These are phyloP conservation scores for Thielaviopsis populi DNA, from an alignment of 2,329 filamentous ascomycete species.

Conservation along the genomic window DNA sequence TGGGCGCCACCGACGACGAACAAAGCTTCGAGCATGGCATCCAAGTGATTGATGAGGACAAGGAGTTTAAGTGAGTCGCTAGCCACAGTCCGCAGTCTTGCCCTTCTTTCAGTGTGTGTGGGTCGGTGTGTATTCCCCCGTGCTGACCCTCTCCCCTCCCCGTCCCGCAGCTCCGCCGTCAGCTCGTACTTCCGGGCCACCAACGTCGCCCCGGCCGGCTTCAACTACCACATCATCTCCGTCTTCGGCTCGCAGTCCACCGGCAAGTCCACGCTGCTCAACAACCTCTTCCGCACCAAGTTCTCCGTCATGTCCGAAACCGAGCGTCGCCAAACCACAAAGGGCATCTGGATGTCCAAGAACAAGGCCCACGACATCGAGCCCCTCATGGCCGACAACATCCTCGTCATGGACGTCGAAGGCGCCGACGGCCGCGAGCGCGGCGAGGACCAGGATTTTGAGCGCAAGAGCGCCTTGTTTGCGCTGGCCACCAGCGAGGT, in stretches of 20 bases:
- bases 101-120: too few species aligned
- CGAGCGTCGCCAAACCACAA: constrained; percentile 89
- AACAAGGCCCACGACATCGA: constrained; percentile 54
- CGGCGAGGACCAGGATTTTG: constrained; percentile 96
- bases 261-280: constrained; percentile 92
- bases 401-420: constrained; percentile 98
- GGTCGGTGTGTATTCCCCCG: background rate
- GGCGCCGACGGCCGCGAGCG: constrained; percentile 92
- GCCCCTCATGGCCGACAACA: constrained; percentile 79
- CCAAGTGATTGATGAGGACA: constrained; percentile 80
- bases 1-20: constrained; percentile 49
- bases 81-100: background rate
- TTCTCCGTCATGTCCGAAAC: constrained; percentile 97
- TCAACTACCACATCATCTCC: constrained; percentile 98
- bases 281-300: constrained; percentile 85
- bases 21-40: constrained; percentile 80
- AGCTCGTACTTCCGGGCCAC: constrained; percentile 68
- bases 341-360: constrained; percentile 99
- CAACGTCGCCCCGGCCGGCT: constrained; percentile 72
- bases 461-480: constrained; percentile 94
- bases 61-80: constrained; percentile 76
- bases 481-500: constrained; percentile 95
- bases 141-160: constrained; percentile 17
- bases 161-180: constrained; percentile 48
- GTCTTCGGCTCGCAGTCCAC: constrained; percentile 98